Evolutionary conservation across 441 rosid species (phyloP), one percentile per base, ranked within the genome.

Genomic region (Pelargonium cotyledonis): DNA sequence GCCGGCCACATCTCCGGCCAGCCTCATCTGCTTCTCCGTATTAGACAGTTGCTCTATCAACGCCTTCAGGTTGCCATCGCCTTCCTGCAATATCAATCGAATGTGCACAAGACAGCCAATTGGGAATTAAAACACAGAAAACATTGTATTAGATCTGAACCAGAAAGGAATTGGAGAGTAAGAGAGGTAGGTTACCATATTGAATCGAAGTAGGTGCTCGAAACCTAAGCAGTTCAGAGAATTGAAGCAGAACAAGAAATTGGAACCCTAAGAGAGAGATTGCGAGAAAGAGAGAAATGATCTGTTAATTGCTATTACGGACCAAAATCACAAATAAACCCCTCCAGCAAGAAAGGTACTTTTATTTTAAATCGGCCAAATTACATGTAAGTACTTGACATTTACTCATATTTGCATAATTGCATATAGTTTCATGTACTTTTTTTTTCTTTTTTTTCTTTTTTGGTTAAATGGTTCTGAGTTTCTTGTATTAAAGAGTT

Each of bases 11-110:
- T 95, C 92, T 23, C 91, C 91, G 15, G 90, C 90, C 4, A 85
- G 79, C 73, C 98, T 84, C 97, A 80, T 83, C 81, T 95, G 99
- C 83, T 95, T 95, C 90, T 95, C 99, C 26, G 79, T 89, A 65
- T 86, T 88, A 76, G 90, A 81, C 69, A 92, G 84, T 79, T 86
- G 90, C 77, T 95, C 99, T 70, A 95, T 72, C 71, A 82, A 79
- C 64, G 89, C 80, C 81, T 82, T 91, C 67, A 92, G 78, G 53
- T 85, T 88, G 65, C 80, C 77, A 71, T 74, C 84, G 18, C 80
- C 84, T 65, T 85, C 95, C 61, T 55, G 61, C 61, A 55, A 55
- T 55, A 23, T 4, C 61, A 53, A 16, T 53, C 23, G 60, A 53
- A 53, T 21, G 18, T 8, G 60, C 60, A 53, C 60, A 8, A 55